A percentile compares a stretch with the other conserved stretches of the same genome.
Evolutionary conservation across 2,329 filamentous ascomycete species (phyloP).

Genomic region (Helminthosporium solani): DNA sequence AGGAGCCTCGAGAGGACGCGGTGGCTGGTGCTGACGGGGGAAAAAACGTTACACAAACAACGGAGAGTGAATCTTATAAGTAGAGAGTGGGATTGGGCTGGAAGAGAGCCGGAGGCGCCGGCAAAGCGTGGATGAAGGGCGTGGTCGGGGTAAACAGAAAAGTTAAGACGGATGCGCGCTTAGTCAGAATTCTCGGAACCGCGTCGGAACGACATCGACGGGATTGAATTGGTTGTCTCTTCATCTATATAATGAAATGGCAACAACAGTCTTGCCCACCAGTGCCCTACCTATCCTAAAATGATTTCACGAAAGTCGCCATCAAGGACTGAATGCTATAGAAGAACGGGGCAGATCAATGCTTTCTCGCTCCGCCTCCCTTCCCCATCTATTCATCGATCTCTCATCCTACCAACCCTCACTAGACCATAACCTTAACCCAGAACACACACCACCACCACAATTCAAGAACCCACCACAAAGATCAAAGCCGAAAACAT

Average conservation of each 20-base stretch:
- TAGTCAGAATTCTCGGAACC: background rate
- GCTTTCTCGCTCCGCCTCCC: too few species aligned
- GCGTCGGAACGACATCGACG: slow-evolving; percentile 10
- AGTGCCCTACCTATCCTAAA: too few species aligned
- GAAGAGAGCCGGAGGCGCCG: slow-evolving; percentile 8
- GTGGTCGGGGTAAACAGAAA: slow-evolving; percentile 14
- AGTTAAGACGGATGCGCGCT: slow-evolving; percentile 14
- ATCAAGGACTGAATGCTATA: too few species aligned
- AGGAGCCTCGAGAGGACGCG: slow-evolving; percentile 11
- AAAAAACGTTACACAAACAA: slow-evolving; percentile 4
- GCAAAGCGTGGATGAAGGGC: slow-evolving; percentile 3
- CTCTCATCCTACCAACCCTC: too few species aligned
- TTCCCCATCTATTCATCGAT: too few species aligned
- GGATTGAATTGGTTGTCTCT: too few species aligned
- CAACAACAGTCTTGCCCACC: too few species aligned
- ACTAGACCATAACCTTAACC: slow-evolving; percentile 17
- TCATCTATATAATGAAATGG: too few species aligned
- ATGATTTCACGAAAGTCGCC: too few species aligned
- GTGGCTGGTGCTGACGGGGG: background rate
- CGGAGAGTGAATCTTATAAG: background rate
- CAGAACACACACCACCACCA: slow-evolving; percentile 16
- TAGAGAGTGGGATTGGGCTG: background rate
- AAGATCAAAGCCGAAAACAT: slow-evolving; percentile 14
- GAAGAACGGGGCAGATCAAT: too few species aligned
- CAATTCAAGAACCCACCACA: slow-evolving; percentile 13